Evolutionary conservation across 2,329 filamentous ascomycete genomes (phyloP).

Genomic region (Sclerotinia minor): DNA sequence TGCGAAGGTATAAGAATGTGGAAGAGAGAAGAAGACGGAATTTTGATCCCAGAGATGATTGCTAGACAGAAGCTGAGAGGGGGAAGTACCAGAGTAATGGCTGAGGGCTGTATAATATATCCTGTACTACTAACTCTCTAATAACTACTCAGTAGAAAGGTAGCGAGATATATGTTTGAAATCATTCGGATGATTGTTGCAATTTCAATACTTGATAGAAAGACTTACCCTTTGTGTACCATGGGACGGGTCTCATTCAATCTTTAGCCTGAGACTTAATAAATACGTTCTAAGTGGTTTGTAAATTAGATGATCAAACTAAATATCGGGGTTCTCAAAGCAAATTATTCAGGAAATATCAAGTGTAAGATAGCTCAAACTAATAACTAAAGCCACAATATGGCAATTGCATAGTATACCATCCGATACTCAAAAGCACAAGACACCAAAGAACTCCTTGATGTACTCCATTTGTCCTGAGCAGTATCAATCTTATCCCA

Average conservation of each 20-base stretch:
- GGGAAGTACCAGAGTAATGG: background rate
- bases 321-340: background rate
- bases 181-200: background rate
- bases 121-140: background rate
- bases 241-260: background rate
- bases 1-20: no score
- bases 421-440: background rate
- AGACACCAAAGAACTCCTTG: conserved; percentile 16
- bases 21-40: no score
- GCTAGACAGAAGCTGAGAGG: no score
- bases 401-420: background rate
- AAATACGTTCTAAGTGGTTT: background rate
- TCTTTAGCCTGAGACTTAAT: background rate
- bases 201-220: background rate
- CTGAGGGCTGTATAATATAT: background rate
- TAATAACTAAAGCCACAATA: background rate
- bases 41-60: no score
- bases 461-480: background rate
- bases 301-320: background rate
- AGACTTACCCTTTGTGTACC: background rate
- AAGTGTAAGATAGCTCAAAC: background rate
- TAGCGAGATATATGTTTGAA: background rate
- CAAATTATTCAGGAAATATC: background rate
- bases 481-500: background rate
- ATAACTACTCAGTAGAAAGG: background rate